Percentiles rank a stretch among this genome's conserved stretches.
Conservation (phyloP, 2,329 filamentous ascomycete genomes). For the Trichoderma gracile region DNA sequence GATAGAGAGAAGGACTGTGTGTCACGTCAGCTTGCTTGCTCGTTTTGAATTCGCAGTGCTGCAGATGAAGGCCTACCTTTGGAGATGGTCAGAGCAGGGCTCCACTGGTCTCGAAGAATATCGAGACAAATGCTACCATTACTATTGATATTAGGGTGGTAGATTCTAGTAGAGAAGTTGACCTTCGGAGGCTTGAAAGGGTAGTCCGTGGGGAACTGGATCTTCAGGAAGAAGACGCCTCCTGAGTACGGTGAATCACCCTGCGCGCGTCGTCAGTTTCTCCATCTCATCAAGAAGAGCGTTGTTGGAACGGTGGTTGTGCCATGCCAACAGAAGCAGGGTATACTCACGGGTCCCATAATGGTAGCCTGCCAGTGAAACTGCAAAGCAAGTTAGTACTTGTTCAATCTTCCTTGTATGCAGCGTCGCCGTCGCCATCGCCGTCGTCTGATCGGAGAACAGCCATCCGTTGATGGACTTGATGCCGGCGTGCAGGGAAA, state of each 20-base stretch:
- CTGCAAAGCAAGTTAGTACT: slow-evolving; percentile 50
- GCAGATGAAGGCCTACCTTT: slow-evolving; percentile 68
- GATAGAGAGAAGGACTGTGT: slow-evolving; percentile 88
- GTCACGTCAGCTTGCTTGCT: slow-evolving; percentile 19
- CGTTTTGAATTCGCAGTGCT: background rate
- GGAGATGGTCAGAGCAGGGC: slow-evolving; percentile 94
- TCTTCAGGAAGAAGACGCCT: slow-evolving; percentile 97
- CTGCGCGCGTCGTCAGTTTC: slow-evolving; percentile 50
- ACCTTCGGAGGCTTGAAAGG: slow-evolving; percentile 99
- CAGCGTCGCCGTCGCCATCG: background rate
- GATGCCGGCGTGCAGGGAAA: slow-evolving; percentile 27
- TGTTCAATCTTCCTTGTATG: slow-evolving; percentile 9
- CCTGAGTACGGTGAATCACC: slow-evolving; percentile 96
- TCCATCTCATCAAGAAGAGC: background rate
- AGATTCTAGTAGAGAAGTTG: slow-evolving; percentile 99
- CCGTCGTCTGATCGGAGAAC: background rate
- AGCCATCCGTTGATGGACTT: slow-evolving; percentile 1
- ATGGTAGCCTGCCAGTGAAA: slow-evolving; percentile 99
- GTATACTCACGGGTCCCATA: slow-evolving; percentile 87
- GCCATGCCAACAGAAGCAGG: background rate
- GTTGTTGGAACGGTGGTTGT: background rate
- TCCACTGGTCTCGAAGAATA: slow-evolving; percentile 99
- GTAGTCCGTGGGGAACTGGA: slow-evolving; percentile 99
- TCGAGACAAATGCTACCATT: slow-evolving; percentile 99
- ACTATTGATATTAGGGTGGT: slow-evolving; percentile 99